These are phyloP conservation scores for Colletotrichum karsti DNA, from an alignment of 2,329 filamentous ascomycete genomes.

Conservation along the genomic window DNA sequence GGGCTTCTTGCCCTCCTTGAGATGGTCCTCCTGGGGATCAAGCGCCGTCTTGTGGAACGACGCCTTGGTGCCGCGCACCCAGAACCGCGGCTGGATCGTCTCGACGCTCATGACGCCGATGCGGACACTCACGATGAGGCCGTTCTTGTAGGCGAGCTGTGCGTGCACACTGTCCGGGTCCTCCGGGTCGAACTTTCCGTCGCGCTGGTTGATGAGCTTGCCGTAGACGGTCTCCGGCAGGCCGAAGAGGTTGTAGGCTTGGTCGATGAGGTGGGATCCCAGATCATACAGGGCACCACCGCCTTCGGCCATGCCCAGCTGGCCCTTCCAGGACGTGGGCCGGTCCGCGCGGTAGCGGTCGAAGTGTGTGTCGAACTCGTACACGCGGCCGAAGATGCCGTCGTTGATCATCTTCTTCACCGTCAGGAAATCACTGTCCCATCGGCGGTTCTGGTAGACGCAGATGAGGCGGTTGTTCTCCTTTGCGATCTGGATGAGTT, in stretches of 20 bases:
- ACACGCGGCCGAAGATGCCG: slow-evolving; percentile 72
- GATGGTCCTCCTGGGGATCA: slow-evolving; percentile 80
- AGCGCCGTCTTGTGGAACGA: slow-evolving; percentile 77
- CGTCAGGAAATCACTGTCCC: slow-evolving; percentile 81
- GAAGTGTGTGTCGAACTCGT: slow-evolving; percentile 84
- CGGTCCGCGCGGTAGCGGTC: slow-evolving; percentile 74
- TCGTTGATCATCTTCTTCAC: slow-evolving; percentile 68
- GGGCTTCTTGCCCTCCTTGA: slow-evolving; percentile 70
- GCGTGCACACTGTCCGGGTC: slow-evolving; percentile 69
- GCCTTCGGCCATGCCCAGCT: slow-evolving; percentile 65
- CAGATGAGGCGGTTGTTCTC: slow-evolving; percentile 62
- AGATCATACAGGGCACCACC: slow-evolving; percentile 78
- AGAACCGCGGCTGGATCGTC: slow-evolving; percentile 75
- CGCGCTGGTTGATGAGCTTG: slow-evolving; percentile 73
- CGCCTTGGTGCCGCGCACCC: slow-evolving; percentile 78
- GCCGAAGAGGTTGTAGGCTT: slow-evolving; percentile 76
- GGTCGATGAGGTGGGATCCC: slow-evolving; percentile 80
- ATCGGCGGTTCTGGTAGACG: slow-evolving; percentile 82
- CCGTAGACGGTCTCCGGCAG: slow-evolving; percentile 73
- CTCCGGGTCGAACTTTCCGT: slow-evolving; percentile 52
- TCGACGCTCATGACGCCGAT: slow-evolving; percentile 76
- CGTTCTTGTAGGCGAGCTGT: slow-evolving; percentile 71
- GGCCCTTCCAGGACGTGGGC: slow-evolving; percentile 73
- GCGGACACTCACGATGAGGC: slow-evolving; percentile 74
- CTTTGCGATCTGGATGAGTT: slow-evolving; percentile 65